A percentile compares a stretch with the other conserved stretches of the same genome.
Conservation (phyloP, 1,284 basidiomycete genomes). For the Butyriboletus pseudospeciosus region DNA sequence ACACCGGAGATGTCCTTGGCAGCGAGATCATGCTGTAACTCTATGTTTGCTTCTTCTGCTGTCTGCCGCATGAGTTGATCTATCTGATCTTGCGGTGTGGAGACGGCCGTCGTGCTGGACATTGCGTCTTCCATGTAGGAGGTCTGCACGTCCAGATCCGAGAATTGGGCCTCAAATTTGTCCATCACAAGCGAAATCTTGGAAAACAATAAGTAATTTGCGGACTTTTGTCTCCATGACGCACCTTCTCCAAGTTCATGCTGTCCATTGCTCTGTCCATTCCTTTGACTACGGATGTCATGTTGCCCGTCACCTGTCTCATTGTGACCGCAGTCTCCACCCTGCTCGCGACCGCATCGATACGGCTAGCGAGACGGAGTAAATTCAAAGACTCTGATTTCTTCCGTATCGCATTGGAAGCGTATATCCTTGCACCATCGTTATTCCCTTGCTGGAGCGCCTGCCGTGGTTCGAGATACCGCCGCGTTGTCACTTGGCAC, state of each 20-base stretch:
- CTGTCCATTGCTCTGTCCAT: conserved; percentile 99
- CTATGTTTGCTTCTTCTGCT: conserved; percentile 96
- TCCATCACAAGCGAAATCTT: conserved; percentile 99
- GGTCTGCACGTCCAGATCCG: conserved; percentile 97
- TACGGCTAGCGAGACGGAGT: conserved; percentile 80
- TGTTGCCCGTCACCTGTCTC: conserved; percentile 90
- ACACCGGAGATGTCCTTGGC: conserved; percentile 54
- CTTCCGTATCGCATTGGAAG: conserved; percentile 97
- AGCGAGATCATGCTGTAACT: conserved; percentile 87
- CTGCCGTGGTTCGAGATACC: conserved; percentile 41
- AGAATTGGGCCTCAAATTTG: conserved; percentile 96
- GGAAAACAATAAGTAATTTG: conserved; percentile 3
- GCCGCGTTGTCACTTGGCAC: not conserved
- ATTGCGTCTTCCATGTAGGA: conserved; percentile 98
- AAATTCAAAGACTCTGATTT: conserved; percentile 94
- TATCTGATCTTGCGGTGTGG: conserved; percentile 96
- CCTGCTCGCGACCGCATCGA: conserved; percentile 94
- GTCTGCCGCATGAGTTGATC: conserved; percentile 90
- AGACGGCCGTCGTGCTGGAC: conserved; percentile 86
- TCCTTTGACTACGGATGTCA: conserved; percentile 94
- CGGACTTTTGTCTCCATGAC: not conserved
- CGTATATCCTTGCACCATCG: conserved; percentile 98
- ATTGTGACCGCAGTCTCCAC: conserved; percentile 99
- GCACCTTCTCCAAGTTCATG: conserved; percentile 95
- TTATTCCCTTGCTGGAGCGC: conserved; percentile 95